Evolutionary conservation across 352 stramenopile genomes (phyloP).

Genomic region (Phytophthora vignae): DNA sequence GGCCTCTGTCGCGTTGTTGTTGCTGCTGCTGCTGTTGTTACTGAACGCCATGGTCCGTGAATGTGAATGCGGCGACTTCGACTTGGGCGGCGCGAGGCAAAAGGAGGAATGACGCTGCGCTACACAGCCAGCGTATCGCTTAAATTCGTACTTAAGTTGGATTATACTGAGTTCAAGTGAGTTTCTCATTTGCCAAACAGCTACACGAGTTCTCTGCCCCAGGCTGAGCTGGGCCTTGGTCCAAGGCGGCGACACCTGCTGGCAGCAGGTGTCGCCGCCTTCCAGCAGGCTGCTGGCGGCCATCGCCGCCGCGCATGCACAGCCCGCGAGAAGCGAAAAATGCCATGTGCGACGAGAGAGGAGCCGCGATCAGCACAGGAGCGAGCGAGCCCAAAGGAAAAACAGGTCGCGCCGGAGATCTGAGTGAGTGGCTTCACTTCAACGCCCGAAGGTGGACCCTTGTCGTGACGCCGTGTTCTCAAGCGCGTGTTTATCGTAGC

Average conservation of each 20-base stretch:
- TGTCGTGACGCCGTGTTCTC: slow-evolving; percentile 11
- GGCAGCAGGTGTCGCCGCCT: too few species aligned
- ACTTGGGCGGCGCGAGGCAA: slow-evolving; percentile 32
- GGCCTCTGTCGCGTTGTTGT: slow-evolving; percentile 14
- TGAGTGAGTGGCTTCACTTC: not conserved
- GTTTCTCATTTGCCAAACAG: slow-evolving; percentile 8
- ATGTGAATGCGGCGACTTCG: not conserved
- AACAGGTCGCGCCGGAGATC: slow-evolving; percentile 2
- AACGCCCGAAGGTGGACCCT: slow-evolving; percentile 19
- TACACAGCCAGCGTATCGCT: not conserved
- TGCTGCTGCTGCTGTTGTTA: slow-evolving; percentile 8
- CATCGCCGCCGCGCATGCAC: slow-evolving; percentile 3
- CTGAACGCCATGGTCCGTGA: slow-evolving; percentile 14
- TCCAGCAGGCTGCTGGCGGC: slow-evolving; percentile 7
- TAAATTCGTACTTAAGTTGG: slow-evolving; percentile 1
- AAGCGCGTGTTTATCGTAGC: not conserved
- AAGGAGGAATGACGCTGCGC: slow-evolving; percentile 33
- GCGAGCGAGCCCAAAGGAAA: slow-evolving; percentile 7
- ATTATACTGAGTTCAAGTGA: slow-evolving; percentile 10
- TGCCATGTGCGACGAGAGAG: slow-evolving; percentile 27
- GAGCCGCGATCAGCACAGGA: slow-evolving; percentile 9
- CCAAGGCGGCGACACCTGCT: not conserved
- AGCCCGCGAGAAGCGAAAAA: slow-evolving; percentile 32
- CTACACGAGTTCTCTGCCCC: slow-evolving; percentile 8
- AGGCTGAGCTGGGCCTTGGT: slow-evolving; percentile 14